Base-by-base conservation (phyloP, 2,329 filamentous ascomycete genomes). In the Ophiostoma ips region DNA sequence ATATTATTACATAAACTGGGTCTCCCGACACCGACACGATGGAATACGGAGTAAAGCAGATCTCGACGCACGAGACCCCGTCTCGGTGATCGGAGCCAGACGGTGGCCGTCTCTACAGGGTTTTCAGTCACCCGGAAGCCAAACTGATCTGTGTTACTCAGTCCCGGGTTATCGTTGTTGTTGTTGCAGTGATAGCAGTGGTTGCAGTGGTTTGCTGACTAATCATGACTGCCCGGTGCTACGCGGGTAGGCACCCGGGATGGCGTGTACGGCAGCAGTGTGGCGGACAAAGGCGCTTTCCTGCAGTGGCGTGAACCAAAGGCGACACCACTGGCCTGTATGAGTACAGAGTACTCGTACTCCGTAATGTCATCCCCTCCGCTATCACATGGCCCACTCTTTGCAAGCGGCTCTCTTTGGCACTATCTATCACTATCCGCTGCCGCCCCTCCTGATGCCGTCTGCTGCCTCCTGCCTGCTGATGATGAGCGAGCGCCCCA, bases 351-450 rank as follows among this genome's bases (percentile, higher is more conserved):
- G n/a, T n/a, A n/a, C n/a, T n/a, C n/a, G n/a, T n/a, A n/a, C n/a
- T n/a, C n/a, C n/a, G n/a, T n/a, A n/a, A 4, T 28, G 38, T 54
- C 54, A 55, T 55, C 44, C 54, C 36, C 35, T 48, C 33, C 43
- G 52, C n/a, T 54, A 53, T 54, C 54, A 56, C 52, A 47, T 53
- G 54, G 45, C 51, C 47, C 48, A 48, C 44, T 45, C 33, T 34
- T 45, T 4, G 12, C 48, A 28, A 28, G 24, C 31, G 18, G 30
- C 45, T 30, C 34, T 46, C 48, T 47, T 40, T 52, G 30, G 34
- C 38, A 31, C 46, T 46, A 16, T 18, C 43, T 16, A 11, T 33
- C 48, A 46, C 35, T 35, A n/a, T n/a, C n/a, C 33, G 24, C 8
- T 28, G 24, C 24, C 5, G 24, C 33, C 11, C 33, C 38, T 41